These are phyloP conservation scores for Ophiostoma sp. DNA, from an alignment of 2,329 filamentous ascomycete species.

Conservation along the genomic window DNA sequence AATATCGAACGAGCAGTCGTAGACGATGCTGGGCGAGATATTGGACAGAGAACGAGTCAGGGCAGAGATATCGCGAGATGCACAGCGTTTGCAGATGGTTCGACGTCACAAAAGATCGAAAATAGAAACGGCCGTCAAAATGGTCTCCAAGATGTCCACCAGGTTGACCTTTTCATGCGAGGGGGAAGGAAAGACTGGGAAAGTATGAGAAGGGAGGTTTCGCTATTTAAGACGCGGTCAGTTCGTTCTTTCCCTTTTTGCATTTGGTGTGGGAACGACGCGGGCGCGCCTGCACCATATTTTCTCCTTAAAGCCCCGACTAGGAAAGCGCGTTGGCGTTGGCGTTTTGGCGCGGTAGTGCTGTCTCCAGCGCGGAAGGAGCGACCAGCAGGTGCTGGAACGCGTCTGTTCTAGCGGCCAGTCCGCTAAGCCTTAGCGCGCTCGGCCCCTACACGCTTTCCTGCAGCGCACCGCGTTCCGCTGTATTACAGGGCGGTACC, in stretches of 20 bases:
- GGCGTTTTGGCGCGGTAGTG: conserved; percentile 27
- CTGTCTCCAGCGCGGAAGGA: conserved; percentile 12
- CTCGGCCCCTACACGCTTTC: background rate
- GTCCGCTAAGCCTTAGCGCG: background rate
- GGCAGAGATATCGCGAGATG: conserved; percentile 9
- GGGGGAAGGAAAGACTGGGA: conserved; percentile 16
- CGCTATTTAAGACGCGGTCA: conserved; percentile 27
- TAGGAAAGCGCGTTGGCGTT: conserved; percentile 24
- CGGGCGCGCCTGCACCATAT: conserved; percentile 18
- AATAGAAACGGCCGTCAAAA: conserved; percentile 19
- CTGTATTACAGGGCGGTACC: conserved; percentile 8
- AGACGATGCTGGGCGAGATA: background rate
- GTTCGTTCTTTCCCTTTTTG: conserved; percentile 17
- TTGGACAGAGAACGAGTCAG: background rate
- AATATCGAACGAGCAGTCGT: conserved; percentile 5
- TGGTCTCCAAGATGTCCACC: conserved; percentile 12
- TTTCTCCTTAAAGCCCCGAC: conserved; percentile 5
- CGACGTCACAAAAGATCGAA: conserved; percentile 11
- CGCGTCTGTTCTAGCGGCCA: conserved; percentile 21
- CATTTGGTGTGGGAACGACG: conserved; percentile 26
- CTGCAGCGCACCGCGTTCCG: conserved; percentile 17
- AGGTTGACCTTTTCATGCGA: conserved; percentile 13
- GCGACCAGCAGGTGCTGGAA: conserved; percentile 11
- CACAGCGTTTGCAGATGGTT: conserved; percentile 7
- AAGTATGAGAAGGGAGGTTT: conserved; percentile 23